These are phyloP conservation scores for Neocatenulostroma microsporum DNA, from an alignment of 2,329 filamentous ascomycete species.

Conservation along the genomic window DNA sequence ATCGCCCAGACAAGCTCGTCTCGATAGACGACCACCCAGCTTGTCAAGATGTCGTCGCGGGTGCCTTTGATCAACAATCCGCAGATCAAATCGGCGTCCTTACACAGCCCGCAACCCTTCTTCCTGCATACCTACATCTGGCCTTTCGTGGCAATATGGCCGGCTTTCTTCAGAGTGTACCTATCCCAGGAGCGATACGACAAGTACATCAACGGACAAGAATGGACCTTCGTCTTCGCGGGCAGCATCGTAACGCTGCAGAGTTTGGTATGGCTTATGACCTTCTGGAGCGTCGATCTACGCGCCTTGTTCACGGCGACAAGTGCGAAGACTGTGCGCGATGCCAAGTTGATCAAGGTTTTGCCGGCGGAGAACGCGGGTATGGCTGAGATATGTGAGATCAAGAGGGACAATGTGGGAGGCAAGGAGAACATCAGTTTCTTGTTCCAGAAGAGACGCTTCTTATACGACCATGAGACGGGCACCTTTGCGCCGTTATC, in stretches of 20 bases:
- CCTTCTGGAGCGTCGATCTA: conserved; percentile 93
- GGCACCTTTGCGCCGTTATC: conserved; percentile 72
- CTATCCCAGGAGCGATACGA: conserved; percentile 77
- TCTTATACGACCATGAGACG: conserved; percentile 67
- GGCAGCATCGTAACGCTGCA: conserved; percentile 82
- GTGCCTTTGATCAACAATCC: conserved; percentile 81
- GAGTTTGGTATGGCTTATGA: conserved; percentile 86
- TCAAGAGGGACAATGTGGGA: conserved; percentile 67
- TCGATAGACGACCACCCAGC: no score
- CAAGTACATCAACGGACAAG: conserved; percentile 80
- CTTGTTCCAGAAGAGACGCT: conserved; percentile 95
- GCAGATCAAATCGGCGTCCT: conserved; percentile 79
- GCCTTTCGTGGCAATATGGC: conserved; percentile 90
- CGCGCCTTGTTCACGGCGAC: conserved; percentile 73
- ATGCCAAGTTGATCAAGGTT: conserved; percentile 84
- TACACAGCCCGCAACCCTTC: conserved; percentile 77
- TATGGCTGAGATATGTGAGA: conserved; percentile 73
- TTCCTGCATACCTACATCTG: conserved; percentile 83
- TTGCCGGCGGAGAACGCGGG: conserved; percentile 86
- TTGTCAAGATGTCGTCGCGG: conserved; percentile 26
- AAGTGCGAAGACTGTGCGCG: conserved; percentile 59
- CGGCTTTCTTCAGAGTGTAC: conserved; percentile 81
- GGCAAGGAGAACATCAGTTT: conserved; percentile 76
- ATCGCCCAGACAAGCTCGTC: no score
- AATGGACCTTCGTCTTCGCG: conserved; percentile 97